Conservation (phyloP, 2,329 filamentous ascomycete species). For the Aureobasidium leucospermi region DNA sequence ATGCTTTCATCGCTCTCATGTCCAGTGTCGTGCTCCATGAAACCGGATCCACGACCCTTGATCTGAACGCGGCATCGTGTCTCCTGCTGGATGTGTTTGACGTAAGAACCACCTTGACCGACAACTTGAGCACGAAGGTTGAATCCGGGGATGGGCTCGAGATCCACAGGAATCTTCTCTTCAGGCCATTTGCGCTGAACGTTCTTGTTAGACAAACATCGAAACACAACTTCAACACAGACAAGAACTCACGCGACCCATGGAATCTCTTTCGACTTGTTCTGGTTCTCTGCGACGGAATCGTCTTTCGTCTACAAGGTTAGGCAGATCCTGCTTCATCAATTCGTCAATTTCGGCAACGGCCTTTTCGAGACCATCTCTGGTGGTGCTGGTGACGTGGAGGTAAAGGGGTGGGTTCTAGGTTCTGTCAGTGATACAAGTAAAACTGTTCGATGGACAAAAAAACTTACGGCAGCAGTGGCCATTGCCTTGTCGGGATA, state of each 20-base stretch:
- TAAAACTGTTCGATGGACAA: neutral
- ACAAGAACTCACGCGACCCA: slow-evolving; percentile 61
- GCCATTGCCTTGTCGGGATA: slow-evolving; percentile 98
- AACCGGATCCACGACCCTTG: slow-evolving; percentile 92
- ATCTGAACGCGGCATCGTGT: slow-evolving; percentile 96
- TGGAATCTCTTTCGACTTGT: slow-evolving; percentile 80
- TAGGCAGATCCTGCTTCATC: slow-evolving; percentile 92
- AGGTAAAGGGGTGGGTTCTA: slow-evolving; percentile 91
- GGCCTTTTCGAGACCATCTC: slow-evolving; percentile 84
- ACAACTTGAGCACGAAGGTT: slow-evolving; percentile 95
- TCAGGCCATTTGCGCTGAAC: slow-evolving; percentile 94
- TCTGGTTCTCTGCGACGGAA: slow-evolving; percentile 79
- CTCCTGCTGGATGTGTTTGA: slow-evolving; percentile 96
- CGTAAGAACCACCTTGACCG: slow-evolving; percentile 86
- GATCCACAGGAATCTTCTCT: slow-evolving; percentile 81
- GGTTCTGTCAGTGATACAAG: slow-evolving; percentile 2
- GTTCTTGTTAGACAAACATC: slow-evolving; percentile 18
- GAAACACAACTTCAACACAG: neutral
- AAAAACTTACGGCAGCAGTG: slow-evolving; percentile 68
- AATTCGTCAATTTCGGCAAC: slow-evolving; percentile 85
- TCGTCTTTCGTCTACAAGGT: slow-evolving; percentile 86
- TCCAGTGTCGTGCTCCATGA: slow-evolving; percentile 81
- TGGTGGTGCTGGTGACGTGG: slow-evolving; percentile 87
- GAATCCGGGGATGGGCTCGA: slow-evolving; percentile 89
- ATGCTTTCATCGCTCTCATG: slow-evolving; percentile 91